phyloP scores from a whole-genome alignment of 345 rosid species.

The Geranium brycei region DNA sequence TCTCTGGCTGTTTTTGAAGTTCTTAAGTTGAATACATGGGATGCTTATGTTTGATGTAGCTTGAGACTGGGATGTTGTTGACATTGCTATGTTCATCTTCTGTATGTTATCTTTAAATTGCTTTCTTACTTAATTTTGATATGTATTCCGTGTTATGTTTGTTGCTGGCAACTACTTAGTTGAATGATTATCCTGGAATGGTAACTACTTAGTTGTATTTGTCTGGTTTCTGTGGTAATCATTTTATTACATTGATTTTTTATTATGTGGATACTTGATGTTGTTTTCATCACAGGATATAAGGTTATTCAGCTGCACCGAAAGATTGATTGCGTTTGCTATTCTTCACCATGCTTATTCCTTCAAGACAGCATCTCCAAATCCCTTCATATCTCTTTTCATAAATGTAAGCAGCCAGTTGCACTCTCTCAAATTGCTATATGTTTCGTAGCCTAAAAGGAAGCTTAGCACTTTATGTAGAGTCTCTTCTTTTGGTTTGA shows the following conservation, averaged over 20 bases:
- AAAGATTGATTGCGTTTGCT: slow-evolving; percentile 66
- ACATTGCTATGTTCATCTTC: not conserved
- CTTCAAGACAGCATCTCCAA: slow-evolving; percentile 33
- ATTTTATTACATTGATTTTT: slow-evolving; percentile 1
- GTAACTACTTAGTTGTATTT: not conserved
- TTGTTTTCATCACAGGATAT: slow-evolving; percentile 38
- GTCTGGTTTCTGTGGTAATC: not conserved
- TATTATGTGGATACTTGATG: not conserved
- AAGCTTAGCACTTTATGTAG: not conserved
- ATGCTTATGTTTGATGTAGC: not conserved
- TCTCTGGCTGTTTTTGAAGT: not conserved
- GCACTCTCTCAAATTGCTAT: slow-evolving; percentile 1
- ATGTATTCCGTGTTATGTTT: not conserved
- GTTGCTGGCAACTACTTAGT: not conserved
- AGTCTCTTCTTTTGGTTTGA: not conserved
- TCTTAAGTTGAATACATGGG: not conserved
- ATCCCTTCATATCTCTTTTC: slow-evolving; percentile 49
- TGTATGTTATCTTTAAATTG: not conserved
- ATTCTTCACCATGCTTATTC: slow-evolving; percentile 54
- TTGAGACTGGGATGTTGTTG: not conserved
- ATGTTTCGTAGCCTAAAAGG: not conserved
- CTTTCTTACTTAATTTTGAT: no score
- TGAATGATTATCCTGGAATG: not conserved
- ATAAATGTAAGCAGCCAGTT: slow-evolving; percentile 35
- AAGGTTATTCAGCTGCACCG: slow-evolving; percentile 31